Evolutionary conservation across 1,139 yeast species (phyloP).

Genomic region (Tardiomyces blankii): DNA sequence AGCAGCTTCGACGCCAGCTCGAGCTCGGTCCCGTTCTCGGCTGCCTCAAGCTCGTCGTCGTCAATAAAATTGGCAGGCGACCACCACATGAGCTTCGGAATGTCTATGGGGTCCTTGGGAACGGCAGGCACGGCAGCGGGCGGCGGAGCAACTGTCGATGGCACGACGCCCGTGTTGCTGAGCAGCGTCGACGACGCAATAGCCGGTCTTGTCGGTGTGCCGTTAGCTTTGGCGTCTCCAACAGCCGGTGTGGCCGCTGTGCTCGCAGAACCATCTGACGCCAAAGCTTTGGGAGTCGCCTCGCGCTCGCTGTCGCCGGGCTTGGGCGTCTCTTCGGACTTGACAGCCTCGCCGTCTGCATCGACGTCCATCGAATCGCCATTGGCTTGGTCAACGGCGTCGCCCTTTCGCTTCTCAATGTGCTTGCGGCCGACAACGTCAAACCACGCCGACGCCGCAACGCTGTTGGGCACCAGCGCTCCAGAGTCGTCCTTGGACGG

Average conservation of each 20-base stretch:
- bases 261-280: no score
- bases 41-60: slow-evolving; percentile 42
- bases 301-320: slow-evolving; percentile 7
- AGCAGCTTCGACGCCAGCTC: slow-evolving; percentile 46
- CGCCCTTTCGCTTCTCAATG: background rate
- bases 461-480: slow-evolving; percentile 50
- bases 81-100: slow-evolving; percentile 54
- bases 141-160: background rate
- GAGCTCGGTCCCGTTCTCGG: slow-evolving; percentile 36
- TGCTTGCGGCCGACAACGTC: slow-evolving; percentile 52
- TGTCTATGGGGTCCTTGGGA: slow-evolving; percentile 69
- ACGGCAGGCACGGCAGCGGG: slow-evolving; percentile 21
- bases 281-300: no score
- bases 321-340: background rate
- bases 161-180: background rate
- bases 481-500: slow-evolving; percentile 66
- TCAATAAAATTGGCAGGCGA: slow-evolving; percentile 39
- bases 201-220: background rate
- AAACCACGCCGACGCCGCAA: slow-evolving; percentile 66
- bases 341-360: slow-evolving; percentile 4
- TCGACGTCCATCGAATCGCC: slow-evolving; percentile 6
- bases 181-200: background rate
- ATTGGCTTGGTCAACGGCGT: slow-evolving; percentile 1
- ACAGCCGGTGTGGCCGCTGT: no score
- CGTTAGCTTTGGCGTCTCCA: no score